These are phyloP conservation scores for Oryza nivara DNA, from an alignment of 176 grass and related monocot species.

Conservation along the genomic window DNA sequence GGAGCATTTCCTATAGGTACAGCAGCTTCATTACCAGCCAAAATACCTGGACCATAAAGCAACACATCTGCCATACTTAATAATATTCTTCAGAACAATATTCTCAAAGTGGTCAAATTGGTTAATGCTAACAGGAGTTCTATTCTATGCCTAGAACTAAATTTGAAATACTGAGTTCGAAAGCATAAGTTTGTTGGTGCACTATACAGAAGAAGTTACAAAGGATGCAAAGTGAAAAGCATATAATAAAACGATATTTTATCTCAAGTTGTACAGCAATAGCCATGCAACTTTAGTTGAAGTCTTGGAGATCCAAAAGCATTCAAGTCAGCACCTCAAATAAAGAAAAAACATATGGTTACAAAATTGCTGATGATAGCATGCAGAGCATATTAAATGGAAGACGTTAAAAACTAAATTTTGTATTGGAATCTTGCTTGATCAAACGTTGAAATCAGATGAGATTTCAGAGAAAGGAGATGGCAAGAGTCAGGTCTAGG, in stretches of 20 bases:
- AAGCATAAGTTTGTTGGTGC: not conserved
- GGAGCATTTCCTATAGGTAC: conserved; percentile 22
- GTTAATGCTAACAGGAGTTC: not conserved
- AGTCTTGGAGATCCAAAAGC: not conserved
- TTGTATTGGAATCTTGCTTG: not conserved
- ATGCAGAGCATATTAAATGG: not conserved
- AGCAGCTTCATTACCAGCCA: not conserved
- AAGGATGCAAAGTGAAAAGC: not conserved
- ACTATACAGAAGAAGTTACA: not conserved
- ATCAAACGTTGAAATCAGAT: not conserved
- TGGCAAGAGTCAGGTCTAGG: not conserved
- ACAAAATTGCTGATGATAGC: not conserved
- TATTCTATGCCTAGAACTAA: not conserved
- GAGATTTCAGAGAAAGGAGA: not conserved
- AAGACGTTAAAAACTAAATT: not conserved
- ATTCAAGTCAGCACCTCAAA: not conserved
- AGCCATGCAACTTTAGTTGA: not conserved
- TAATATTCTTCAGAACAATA: not conserved
- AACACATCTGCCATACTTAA: not conserved
- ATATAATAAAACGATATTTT: not conserved
- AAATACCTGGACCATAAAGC: conserved; percentile 27
- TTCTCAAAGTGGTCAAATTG: not conserved
- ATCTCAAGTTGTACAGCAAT: not conserved
- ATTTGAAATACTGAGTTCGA: not conserved
- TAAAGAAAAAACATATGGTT: not conserved